These are phyloP conservation scores for Cystobasidium ongulense DNA, from an alignment of 768 basidiomycete genomes.

Conservation along the genomic window DNA sequence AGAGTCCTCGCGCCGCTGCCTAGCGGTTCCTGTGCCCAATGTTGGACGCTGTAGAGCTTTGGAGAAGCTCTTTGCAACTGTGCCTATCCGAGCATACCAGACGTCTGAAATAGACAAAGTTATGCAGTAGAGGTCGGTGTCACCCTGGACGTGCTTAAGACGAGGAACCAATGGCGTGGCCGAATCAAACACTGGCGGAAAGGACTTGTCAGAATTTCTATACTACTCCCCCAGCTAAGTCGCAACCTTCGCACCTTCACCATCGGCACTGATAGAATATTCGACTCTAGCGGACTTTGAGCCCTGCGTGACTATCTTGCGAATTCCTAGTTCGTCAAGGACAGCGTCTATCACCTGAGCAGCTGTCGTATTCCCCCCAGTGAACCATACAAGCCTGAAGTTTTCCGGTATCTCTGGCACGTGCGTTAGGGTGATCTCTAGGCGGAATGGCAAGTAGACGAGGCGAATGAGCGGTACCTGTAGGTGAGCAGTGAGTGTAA, in stretches of 20 bases:
- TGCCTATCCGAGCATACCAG: constrained; percentile 24
- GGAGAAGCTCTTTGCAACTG: constrained; percentile 32
- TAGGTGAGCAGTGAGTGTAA: constrained; percentile 60
- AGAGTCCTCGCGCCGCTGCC: constrained; percentile 44
- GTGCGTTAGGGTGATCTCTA: constrained; percentile 55
- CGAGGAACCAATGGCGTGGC: not conserved
- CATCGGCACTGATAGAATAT: constrained; percentile 49
- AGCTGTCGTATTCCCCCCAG: constrained; percentile 56
- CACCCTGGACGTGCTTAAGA: not conserved
- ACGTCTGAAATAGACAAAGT: not conserved
- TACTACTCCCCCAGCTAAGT: not conserved
- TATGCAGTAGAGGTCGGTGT: constrained; percentile 2
- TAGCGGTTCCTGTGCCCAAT: constrained; percentile 53
- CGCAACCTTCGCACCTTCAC: not conserved
- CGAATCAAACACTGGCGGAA: constrained; percentile 9
- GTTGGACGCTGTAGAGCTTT: constrained; percentile 15
- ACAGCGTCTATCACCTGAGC: constrained; percentile 54
- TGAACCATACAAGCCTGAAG: constrained; percentile 59
- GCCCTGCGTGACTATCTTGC: constrained; percentile 55
- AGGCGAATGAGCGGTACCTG: constrained; percentile 62
- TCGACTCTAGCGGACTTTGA: constrained; percentile 63
- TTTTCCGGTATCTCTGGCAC: constrained; percentile 71
- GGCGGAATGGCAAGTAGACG: constrained; percentile 59
- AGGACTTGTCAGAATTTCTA: constrained; percentile 52
- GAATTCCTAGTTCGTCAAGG: constrained; percentile 60